These are phyloP conservation scores for Wickerhamomyces sp. DNA, from an alignment of 1,139 yeast species.

Conservation along the genomic window DNA sequence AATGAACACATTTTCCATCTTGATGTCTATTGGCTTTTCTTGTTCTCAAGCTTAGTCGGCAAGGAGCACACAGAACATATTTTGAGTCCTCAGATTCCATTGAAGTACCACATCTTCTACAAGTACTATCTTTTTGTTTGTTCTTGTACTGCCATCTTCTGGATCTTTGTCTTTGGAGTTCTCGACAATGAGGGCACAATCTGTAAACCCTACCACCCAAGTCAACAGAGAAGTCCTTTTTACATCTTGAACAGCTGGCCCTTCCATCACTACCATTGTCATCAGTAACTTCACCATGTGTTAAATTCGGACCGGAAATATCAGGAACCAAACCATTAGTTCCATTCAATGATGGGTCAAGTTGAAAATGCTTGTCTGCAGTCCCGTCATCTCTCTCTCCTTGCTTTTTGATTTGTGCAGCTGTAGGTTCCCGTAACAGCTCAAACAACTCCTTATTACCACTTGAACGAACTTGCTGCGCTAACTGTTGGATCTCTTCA, in stretches of 20 bases:
- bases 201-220: constrained; percentile 48
- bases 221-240: constrained; percentile 50
- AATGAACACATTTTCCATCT: constrained; percentile 63
- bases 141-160: constrained; percentile 63
- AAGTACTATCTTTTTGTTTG: constrained; percentile 55
- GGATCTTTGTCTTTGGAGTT: constrained; percentile 56
- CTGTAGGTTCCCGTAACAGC: background rate
- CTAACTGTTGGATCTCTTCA: constrained; percentile 1
- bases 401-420: background rate
- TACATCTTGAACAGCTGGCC: constrained; percentile 48
- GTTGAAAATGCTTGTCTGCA: constrained; percentile 14
- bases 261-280: background rate
- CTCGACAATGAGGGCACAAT: constrained; percentile 61
- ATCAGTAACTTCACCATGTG: background rate
- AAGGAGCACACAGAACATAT: constrained; percentile 56
- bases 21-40: constrained; percentile 57
- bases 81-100: constrained; percentile 47
- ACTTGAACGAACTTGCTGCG: constrained; percentile 1
- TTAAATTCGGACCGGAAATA: constrained; percentile 16
- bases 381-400: background rate
- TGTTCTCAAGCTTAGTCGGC: constrained; percentile 50
- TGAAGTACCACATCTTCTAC: constrained; percentile 57
- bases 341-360: constrained; percentile 21
- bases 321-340: constrained; percentile 19
- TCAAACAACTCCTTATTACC: background rate